Percentiles rank a stretch among this genome's conserved stretches.
These are phyloP conservation scores for Stagonosporopsis cucurbitacearum DNA, from an alignment of 2,329 filamentous ascomycete species.

Conservation along the genomic window DNA sequence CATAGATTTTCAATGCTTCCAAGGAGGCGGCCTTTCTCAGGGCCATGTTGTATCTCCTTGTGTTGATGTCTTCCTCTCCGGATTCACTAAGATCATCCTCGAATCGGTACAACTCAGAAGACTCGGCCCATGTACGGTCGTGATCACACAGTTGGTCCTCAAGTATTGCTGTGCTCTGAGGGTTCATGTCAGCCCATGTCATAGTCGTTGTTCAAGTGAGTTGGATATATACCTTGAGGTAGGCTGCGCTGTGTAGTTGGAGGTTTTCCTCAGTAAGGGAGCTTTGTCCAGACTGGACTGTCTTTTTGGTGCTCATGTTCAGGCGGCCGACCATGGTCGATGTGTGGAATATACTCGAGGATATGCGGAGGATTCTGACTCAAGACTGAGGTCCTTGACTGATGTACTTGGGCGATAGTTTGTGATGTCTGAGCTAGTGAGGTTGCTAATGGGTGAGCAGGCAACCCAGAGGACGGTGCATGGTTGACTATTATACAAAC, in stretches of 20 bases:
- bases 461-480: slow-evolving; percentile 2
- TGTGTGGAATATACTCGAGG: slow-evolving; percentile 3
- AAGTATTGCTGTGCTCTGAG: slow-evolving; percentile 18
- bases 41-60: slow-evolving; percentile 26
- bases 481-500: slow-evolving; percentile 21
- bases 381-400: neutral
- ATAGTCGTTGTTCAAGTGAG: neutral
- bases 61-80: slow-evolving; percentile 31
- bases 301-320: slow-evolving; percentile 11
- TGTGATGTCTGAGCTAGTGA: slow-evolving; percentile 1
- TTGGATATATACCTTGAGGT: slow-evolving; percentile 33
- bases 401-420: neutral
- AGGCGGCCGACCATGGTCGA: slow-evolving; percentile 17
- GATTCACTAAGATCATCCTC: slow-evolving; percentile 30
- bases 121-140: slow-evolving; percentile 22
- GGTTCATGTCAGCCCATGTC: slow-evolving; percentile 9
- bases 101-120: slow-evolving; percentile 26
- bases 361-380: slow-evolving; percentile 7
- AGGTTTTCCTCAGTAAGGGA: slow-evolving; percentile 43
- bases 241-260: slow-evolving; percentile 35
- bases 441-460: slow-evolving; percentile 1
- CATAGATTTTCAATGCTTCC: slow-evolving; percentile 43
- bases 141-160: slow-evolving; percentile 24
- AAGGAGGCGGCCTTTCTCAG: slow-evolving; percentile 34
- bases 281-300: slow-evolving; percentile 6